Evolutionary conservation across 306 rosid species (phyloP), one percentile per base, ranked within the genome.

Genomic region (Prunus dulcis): DNA sequence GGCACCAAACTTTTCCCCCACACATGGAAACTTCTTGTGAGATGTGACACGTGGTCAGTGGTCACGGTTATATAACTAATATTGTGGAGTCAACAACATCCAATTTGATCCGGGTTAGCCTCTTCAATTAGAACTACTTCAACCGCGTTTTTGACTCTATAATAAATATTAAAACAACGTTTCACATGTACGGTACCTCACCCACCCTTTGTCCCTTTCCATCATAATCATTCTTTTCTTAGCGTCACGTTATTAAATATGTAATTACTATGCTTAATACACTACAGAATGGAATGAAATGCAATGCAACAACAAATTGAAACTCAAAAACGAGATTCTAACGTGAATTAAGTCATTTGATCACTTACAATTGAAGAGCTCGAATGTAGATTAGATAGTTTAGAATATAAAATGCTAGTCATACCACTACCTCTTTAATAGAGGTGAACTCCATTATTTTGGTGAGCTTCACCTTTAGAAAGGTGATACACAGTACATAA

Each of bases 371-470:
- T 34, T 5, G 8, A 34, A 34, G 41, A 6, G 7, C 2, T 34
- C 8, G 41, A 32, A 34, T 34, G 6, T 5, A 6, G 0, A 34
- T 34, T 34, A 34, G 7, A 34, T 34, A 34, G 8, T 34, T 34
- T 34, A 34, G 41, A 34, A 34, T 34, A 34, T 5, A 34, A 34
- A 34, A 32, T 32, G 1, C 38, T 32, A 34, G 38, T 34, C 8
- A 6, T 34, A 34, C 6, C 1, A 34, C 7, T 5, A 34, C 1
- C 8, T 34, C 7, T 34, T 6, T 34, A 5, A 34, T 34, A 34
- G 0, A 5, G 7, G 1, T 32, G 38, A 0, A 0, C 1, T 0
- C 0, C 2, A 34, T 34, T 34, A 0, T 34, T 5, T 34, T 34
- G 8, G 0, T 6, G 7, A 32, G 6, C 0, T 5, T 32, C 0